Evolutionary conservation across 768 basidiomycete species (phyloP).

Genomic region (Pleurotus djamor): DNA sequence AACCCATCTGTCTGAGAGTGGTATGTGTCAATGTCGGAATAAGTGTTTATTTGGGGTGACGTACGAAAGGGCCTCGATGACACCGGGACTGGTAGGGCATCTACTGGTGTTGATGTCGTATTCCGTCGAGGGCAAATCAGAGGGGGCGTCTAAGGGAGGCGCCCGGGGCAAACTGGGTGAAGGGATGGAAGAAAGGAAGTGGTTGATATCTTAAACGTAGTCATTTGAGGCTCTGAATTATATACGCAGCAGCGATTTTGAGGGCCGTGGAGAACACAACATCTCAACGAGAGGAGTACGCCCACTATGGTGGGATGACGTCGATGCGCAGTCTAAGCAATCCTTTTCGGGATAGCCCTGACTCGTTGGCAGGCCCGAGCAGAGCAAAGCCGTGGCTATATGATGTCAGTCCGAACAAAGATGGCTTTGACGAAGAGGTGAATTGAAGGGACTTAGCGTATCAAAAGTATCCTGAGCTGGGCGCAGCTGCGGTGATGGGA

Average conservation of each 20-base stretch:
- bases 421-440: not conserved
- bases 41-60: too few relatives aligned
- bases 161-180: too few relatives aligned
- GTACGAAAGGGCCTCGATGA: too few relatives aligned
- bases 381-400: conserved; percentile 3
- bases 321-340: conserved; percentile 4
- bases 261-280: conserved; percentile 1
- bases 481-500: not conserved
- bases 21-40: too few relatives aligned
- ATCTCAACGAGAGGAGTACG: not conserved
- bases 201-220: not conserved
- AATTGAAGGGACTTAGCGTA: not conserved
- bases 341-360: not conserved
- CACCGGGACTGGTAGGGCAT: too few relatives aligned
- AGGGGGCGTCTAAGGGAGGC: not conserved
- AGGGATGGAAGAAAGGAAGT: not conserved
- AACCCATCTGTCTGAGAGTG: too few relatives aligned
- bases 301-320: not conserved
- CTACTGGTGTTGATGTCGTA: too few relatives aligned
- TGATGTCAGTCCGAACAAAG: conserved; percentile 1
- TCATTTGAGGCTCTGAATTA: not conserved
- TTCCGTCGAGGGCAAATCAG: not conserved
- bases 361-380: conserved; percentile 2
- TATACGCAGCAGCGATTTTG: not conserved
- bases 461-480: not conserved